A percentile compares a stretch with the other conserved stretches of the same genome.
Evolutionary conservation across 768 basidiomycete species (phyloP).

Genomic region (Gymnopilus dilepis): DNA sequence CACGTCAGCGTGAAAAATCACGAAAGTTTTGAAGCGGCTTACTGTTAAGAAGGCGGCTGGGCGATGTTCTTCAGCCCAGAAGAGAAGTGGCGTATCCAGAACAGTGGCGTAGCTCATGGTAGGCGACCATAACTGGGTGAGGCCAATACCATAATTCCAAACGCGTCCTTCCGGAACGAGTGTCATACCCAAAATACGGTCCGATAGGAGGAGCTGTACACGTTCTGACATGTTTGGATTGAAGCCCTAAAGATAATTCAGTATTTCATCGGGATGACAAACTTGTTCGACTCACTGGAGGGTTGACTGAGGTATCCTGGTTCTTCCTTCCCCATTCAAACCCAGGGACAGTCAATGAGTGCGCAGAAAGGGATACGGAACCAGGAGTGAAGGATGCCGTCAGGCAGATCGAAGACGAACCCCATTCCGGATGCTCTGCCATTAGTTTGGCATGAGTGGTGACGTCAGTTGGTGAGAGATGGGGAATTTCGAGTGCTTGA

Average conservation of each 20-base stretch:
- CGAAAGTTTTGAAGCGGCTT: conserved; percentile 36
- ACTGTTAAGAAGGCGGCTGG: conserved; percentile 94
- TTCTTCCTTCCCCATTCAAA: conserved; percentile 99
- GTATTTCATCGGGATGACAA: conserved; percentile 6
- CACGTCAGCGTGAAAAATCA: conserved; percentile 7
- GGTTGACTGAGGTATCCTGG: conserved; percentile 81
- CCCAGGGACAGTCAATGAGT: conserved; percentile 87
- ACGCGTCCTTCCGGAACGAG: conserved; percentile 92
- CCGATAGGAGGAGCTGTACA: conserved; percentile 90
- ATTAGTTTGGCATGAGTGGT: conserved; percentile 95
- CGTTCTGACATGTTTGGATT: conserved; percentile 99
- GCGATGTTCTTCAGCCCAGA: conserved; percentile 96
- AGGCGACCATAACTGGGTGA: conserved; percentile 91
- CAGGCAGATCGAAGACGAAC: conserved; percentile 91
- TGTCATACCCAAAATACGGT: conserved; percentile 95
- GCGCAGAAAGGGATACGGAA: conserved; percentile 93
- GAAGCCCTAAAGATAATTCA: conserved; percentile 64
- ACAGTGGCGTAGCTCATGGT: conserved; percentile 82
- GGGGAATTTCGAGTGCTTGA: conserved; percentile 89
- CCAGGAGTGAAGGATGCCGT: conserved; percentile 98
- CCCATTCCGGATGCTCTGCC: conserved; percentile 96
- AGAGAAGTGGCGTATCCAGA: conserved; percentile 90
- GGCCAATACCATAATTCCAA: conserved; percentile 96
- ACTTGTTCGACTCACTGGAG: conserved; percentile 50
- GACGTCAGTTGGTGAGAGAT: conserved; percentile 92